Percentiles rank a stretch among this genome's conserved stretches.
Evolutionary conservation across 805 yeast genomes (phyloP).

Genomic region (Cyberlindnera amylophila): DNA sequence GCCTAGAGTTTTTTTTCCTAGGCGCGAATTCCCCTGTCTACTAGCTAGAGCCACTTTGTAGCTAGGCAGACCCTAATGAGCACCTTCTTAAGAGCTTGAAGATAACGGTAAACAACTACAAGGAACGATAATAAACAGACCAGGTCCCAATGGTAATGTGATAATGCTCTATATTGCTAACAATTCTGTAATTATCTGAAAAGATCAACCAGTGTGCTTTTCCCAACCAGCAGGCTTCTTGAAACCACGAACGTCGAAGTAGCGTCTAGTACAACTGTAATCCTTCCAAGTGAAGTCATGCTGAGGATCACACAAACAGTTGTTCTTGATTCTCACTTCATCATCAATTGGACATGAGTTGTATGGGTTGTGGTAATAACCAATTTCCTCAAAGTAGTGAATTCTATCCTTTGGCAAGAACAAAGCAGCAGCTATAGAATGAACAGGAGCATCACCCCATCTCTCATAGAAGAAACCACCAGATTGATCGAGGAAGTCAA

Average conservation of each 20-base stretch:
- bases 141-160: too few relatives aligned
- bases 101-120: too few relatives aligned
- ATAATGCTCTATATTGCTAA: too few relatives aligned
- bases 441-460: slow-evolving; percentile 96
- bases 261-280: slow-evolving; percentile 69
- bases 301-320: slow-evolving; percentile 68
- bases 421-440: slow-evolving; percentile 80
- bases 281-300: slow-evolving; percentile 74
- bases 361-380: slow-evolving; percentile 82
- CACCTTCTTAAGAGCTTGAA: too few relatives aligned
- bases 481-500: slow-evolving; percentile 67
- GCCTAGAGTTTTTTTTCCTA: too few relatives aligned
- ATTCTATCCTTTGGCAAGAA: slow-evolving; percentile 66
- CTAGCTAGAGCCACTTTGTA: too few relatives aligned
- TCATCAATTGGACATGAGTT: slow-evolving; percentile 72
- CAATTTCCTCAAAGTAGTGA: slow-evolving; percentile 82
- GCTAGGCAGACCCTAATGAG: too few relatives aligned
- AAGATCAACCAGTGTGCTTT: slow-evolving; percentile 40
- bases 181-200: too few relatives aligned
- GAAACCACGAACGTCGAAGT: slow-evolving; percentile 49
- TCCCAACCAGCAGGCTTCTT: slow-evolving; percentile 72
- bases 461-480: slow-evolving; percentile 94
- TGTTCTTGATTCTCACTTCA: slow-evolving; percentile 51
- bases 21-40: too few relatives aligned
- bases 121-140: too few relatives aligned